phyloP scores from a whole-genome alignment of 2,329 filamentous ascomycete genomes.

The Colletotrichum tofieldiae region DNA sequence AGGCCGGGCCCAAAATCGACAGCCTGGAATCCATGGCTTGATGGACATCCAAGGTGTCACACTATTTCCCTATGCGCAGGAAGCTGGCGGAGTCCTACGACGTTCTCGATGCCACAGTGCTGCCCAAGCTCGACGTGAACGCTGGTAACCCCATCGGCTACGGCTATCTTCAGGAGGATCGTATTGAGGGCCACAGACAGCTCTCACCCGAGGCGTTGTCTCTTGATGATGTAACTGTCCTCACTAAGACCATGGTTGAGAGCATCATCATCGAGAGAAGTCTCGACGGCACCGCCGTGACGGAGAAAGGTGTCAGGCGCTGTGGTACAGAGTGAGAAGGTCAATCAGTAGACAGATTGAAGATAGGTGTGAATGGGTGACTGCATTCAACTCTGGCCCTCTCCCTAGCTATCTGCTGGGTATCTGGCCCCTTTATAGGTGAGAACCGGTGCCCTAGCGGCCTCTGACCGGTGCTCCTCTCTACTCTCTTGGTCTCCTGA shows the following conservation, averaged over 20 bases:
- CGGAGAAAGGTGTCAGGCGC: too few species aligned
- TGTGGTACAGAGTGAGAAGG: too few species aligned
- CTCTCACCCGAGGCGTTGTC: constrained; percentile 47
- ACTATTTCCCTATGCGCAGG: constrained; percentile 55
- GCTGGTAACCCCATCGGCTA: constrained; percentile 53
- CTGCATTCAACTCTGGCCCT: too few species aligned
- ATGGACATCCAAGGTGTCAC: constrained; percentile 51
- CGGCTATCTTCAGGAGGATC: constrained; percentile 50
- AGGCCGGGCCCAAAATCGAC: constrained; percentile 50
- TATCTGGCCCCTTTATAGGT: too few species aligned
- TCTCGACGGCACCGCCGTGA: constrained; percentile 47
- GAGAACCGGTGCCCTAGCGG: too few species aligned
- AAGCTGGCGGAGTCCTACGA: constrained; percentile 55
- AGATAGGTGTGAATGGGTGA: too few species aligned
- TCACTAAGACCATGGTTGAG: constrained; percentile 46
- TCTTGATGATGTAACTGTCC: constrained; percentile 48
- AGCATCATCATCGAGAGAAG: constrained; percentile 39
- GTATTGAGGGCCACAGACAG: constrained; percentile 45
- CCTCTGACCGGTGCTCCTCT: too few species aligned
- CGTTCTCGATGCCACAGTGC: constrained; percentile 53
- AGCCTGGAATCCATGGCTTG: constrained; percentile 55
- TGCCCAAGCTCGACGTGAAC: constrained; percentile 49
- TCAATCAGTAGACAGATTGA: too few species aligned
- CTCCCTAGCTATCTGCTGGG: too few species aligned
- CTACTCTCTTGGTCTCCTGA: too few species aligned